Percentiles rank a stretch among this genome's conserved stretches.
phyloP scores from a whole-genome alignment of 192 early-diverging fungal genomes.

The Podila minutissima region DNA sequence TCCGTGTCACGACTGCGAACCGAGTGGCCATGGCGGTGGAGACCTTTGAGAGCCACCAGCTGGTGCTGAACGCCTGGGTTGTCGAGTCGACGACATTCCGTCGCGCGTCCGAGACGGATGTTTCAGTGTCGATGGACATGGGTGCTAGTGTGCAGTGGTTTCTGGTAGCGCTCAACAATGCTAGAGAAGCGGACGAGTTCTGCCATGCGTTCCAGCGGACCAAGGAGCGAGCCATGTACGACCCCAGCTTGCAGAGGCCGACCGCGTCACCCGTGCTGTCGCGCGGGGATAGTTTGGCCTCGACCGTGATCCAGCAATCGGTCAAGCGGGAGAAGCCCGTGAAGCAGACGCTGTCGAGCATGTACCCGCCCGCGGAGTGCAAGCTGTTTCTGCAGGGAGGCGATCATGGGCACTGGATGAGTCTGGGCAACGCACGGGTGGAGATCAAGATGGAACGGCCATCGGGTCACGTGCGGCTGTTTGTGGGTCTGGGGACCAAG shows the following conservation, averaged over 20 bases:
- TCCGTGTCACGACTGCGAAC: constrained; percentile 50
- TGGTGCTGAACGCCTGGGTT: constrained; percentile 68
- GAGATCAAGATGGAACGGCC: constrained; percentile 61
- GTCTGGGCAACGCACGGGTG: constrained; percentile 54
- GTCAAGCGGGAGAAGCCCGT: constrained; percentile 20
- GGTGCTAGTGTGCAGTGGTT: constrained; percentile 58
- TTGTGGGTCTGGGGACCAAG: constrained; percentile 55
- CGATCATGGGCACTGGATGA: constrained; percentile 63
- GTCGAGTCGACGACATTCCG: constrained; percentile 52
- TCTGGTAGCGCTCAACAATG: constrained; percentile 49
- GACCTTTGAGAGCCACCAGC: constrained; percentile 40
- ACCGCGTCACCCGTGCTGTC: constrained; percentile 25
- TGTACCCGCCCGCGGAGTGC: constrained; percentile 54
- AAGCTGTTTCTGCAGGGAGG: constrained; percentile 59
- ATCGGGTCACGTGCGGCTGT: constrained; percentile 56
- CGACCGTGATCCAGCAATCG: constrained; percentile 23
- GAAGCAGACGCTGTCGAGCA: constrained; percentile 36
- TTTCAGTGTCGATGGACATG: constrained; percentile 62
- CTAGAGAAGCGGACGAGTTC: constrained; percentile 49
- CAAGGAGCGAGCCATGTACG: constrained; percentile 50
- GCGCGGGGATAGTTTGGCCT: constrained; percentile 40
- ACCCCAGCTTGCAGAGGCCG: constrained; percentile 28
- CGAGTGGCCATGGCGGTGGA: constrained; percentile 55
- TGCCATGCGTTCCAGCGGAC: constrained; percentile 45
- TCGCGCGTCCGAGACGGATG: constrained; percentile 54